Evolutionary conservation across 305 asterid species (phyloP).

Genomic region (Solanum hybrid): DNA sequence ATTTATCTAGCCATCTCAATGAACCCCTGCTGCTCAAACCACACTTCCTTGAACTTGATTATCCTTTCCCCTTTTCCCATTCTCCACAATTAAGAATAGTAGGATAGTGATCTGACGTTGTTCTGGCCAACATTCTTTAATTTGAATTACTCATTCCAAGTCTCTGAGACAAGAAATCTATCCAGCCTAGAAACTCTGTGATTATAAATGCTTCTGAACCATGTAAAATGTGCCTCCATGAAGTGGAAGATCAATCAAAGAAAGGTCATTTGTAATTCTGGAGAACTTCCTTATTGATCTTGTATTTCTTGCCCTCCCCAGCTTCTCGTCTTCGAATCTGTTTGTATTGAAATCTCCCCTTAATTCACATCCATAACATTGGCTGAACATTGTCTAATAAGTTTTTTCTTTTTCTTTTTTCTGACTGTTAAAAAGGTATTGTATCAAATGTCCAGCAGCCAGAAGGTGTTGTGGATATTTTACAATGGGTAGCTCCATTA

Average conservation of each 20-base stretch:
- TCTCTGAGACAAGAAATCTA: neutral
- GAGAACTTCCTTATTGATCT: neutral
- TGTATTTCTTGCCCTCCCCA: neutral
- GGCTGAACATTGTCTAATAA: neutral
- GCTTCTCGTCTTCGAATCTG: neutral
- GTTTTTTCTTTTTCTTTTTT: neutral
- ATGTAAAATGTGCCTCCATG: neutral
- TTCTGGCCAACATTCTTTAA: neutral
- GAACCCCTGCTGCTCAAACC: neutral
- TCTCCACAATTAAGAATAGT: neutral
- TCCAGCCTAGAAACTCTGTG: neutral
- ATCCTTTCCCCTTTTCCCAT: neutral
- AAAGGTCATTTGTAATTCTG: neutral
- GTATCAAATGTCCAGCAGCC: neutral
- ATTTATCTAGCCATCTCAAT: neutral
- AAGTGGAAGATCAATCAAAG: neutral
- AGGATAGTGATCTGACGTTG: neutral
- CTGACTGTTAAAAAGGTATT: neutral
- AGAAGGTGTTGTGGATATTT: neutral
- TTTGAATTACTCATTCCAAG: neutral
- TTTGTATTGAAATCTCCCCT: neutral
- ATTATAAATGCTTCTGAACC: neutral
- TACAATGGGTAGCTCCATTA: neutral
- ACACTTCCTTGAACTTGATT: neutral
- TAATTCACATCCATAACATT: neutral